Conservation (phyloP, 331 rosid species). For the Cucumis variabilis region DNA sequence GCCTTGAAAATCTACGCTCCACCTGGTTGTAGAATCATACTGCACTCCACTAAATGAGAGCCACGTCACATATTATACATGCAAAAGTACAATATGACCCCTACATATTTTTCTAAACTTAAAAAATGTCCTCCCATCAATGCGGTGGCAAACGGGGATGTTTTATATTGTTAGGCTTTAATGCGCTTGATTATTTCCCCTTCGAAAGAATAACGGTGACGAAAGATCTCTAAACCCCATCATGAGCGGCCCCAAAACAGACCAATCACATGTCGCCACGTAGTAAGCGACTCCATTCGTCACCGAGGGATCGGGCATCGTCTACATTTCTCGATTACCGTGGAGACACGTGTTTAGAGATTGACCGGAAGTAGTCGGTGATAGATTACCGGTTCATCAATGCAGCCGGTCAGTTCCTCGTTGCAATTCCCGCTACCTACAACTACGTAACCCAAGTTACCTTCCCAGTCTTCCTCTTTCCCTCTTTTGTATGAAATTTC, state of each 20-base stretch:
- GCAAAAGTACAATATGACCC: conserved; percentile 1
- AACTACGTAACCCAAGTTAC: conserved; percentile 34
- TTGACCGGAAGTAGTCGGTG: conserved; percentile 52
- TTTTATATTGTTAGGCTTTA: background rate
- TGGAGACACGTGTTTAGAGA: conserved; percentile 42
- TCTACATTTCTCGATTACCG: conserved; percentile 23
- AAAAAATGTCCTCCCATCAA: background rate
- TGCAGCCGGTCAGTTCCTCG: conserved; percentile 46
- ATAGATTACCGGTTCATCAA: conserved; percentile 31
- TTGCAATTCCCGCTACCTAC: conserved; percentile 54
- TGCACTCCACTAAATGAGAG: background rate
- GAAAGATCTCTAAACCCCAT: conserved; percentile 21
- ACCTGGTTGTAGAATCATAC: background rate
- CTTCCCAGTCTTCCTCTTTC: conserved; percentile 18
- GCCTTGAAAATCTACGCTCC: conserved; percentile 26
- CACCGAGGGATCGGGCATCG: conserved; percentile 55
- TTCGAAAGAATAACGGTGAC: conserved; percentile 7
- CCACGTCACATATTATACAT: background rate
- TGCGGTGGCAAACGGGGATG: conserved; percentile 6
- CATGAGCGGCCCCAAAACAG: conserved; percentile 17
- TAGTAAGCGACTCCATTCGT: background rate
- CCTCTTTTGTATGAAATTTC: conserved; percentile 37
- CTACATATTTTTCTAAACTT: background rate
- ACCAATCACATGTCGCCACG: conserved; percentile 48
- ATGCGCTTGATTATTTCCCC: conserved; percentile 24